A percentile compares a stretch with the other conserved stretches of the same genome.
Evolutionary conservation across 805 yeast species (phyloP).

Genomic region (Candida tibetensis): DNA sequence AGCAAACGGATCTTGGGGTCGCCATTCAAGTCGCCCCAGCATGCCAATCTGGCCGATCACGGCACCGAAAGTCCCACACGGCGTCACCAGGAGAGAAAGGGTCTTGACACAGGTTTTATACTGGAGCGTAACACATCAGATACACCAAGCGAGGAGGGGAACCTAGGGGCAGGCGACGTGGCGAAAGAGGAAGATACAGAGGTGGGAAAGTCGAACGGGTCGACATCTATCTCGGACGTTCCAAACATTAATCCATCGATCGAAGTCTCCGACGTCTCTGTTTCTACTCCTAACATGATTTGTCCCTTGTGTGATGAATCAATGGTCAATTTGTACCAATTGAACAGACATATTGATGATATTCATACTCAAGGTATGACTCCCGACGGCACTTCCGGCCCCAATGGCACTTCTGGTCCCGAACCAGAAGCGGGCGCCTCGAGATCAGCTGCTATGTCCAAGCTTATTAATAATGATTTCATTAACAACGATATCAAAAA

Average conservation of each 20-base stretch:
- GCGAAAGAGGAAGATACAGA: too few species aligned
- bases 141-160: too few species aligned
- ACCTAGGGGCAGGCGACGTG: too few species aligned
- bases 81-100: too few species aligned
- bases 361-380: slow-evolving; percentile 37
- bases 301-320: slow-evolving; percentile 73
- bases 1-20: slow-evolving; percentile 20
- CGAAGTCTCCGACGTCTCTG: too few species aligned
- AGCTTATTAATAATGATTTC: slow-evolving; percentile 13
- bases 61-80: slow-evolving; percentile 3
- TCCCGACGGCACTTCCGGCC: background rate
- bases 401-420: background rate
- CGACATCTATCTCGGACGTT: too few species aligned
- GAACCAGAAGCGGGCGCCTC: background rate
- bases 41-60: slow-evolving; percentile 3
- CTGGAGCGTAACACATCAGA: too few species aligned
- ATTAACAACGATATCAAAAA: slow-evolving; percentile 38
- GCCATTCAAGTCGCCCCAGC: slow-evolving; percentile 21
- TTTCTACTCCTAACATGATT: too few species aligned
- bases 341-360: slow-evolving; percentile 72
- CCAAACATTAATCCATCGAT: too few species aligned
- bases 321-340: slow-evolving; percentile 51
- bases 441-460: slow-evolving; percentile 6
- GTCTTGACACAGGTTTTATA: too few species aligned
- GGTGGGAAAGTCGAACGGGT: too few species aligned